Evolutionary conservation across 2,329 filamentous ascomycete species (phyloP).

Genomic region (Zasmidium citrigriseum): DNA sequence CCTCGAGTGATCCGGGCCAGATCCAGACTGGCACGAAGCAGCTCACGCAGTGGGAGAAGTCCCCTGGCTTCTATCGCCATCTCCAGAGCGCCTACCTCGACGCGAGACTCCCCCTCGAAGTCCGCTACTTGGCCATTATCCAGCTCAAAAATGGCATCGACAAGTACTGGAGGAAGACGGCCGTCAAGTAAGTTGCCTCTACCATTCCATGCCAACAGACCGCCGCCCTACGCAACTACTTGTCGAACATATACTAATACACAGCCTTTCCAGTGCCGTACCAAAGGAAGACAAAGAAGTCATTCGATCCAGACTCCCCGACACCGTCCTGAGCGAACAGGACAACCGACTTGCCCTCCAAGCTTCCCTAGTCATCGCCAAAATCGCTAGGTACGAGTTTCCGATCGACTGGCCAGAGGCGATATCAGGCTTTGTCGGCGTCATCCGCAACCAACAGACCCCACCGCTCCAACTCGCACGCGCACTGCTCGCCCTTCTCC

Average conservation of each 20-base stretch:
- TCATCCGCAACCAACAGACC: constrained; percentile 54
- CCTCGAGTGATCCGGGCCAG: constrained; percentile 49
- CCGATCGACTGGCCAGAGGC: constrained; percentile 75
- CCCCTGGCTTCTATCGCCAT: constrained; percentile 49
- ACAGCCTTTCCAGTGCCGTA: constrained; percentile 50
- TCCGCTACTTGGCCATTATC: constrained; percentile 87
- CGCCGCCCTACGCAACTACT: no score
- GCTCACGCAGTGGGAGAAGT: constrained; percentile 53
- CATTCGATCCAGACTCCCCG: constrained; percentile 74
- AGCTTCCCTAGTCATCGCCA: constrained; percentile 84
- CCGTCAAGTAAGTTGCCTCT: constrained; percentile 57
- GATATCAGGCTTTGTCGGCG: constrained; percentile 57
- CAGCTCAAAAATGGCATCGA: constrained; percentile 97
- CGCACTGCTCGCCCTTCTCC: constrained; percentile 73
- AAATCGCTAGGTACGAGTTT: constrained; percentile 86
- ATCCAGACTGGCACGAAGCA: constrained; percentile 56
- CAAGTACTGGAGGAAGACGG: constrained; percentile 84
- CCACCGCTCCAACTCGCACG: constrained; percentile 64
- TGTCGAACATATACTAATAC: no score
- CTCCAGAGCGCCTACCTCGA: constrained; percentile 74
- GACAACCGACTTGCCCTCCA: constrained; percentile 77
- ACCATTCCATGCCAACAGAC: no score
- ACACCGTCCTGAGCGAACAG: constrained; percentile 75
- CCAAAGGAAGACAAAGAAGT: constrained; percentile 70
- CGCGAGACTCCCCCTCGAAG: constrained; percentile 70